phyloP scores from a whole-genome alignment of 1,284 basidiomycete genomes.

The Chiua sp. region DNA sequence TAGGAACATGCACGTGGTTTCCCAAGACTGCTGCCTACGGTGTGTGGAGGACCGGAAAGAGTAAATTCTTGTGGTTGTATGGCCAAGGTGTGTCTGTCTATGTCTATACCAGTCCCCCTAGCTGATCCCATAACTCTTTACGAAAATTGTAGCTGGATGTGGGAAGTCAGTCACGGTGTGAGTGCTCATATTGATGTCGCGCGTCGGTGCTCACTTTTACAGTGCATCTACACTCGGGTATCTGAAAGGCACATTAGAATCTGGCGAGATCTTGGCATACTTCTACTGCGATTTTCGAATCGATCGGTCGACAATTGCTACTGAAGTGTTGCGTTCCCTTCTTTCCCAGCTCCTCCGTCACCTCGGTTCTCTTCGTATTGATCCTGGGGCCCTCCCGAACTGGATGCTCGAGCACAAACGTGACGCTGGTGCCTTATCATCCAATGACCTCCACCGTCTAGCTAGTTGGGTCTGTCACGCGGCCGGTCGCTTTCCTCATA shows the following conservation, averaged over 20 bases:
- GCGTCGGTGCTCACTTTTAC: neutral
- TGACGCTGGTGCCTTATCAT: neutral
- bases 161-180: constrained; percentile 1
- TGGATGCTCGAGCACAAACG: neutral
- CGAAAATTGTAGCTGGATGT: neutral
- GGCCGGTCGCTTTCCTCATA: neutral
- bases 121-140: neutral
- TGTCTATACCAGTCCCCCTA: neutral
- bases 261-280: neutral
- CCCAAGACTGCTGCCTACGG: neutral
- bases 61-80: neutral
- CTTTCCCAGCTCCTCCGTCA: neutral
- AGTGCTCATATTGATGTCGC: neutral
- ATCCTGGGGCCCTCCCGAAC: neutral
- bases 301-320: neutral
- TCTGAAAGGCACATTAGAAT: neutral
- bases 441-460: neutral
- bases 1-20: neutral
- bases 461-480: neutral
- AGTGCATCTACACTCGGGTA: neutral
- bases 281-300: constrained; percentile 2
- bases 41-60: neutral
- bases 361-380: neutral
- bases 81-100: neutral
- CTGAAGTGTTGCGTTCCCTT: neutral